Base-by-base conservation (phyloP, 352 stramenopile genomes). In the Phytopythium montanum region DNA sequence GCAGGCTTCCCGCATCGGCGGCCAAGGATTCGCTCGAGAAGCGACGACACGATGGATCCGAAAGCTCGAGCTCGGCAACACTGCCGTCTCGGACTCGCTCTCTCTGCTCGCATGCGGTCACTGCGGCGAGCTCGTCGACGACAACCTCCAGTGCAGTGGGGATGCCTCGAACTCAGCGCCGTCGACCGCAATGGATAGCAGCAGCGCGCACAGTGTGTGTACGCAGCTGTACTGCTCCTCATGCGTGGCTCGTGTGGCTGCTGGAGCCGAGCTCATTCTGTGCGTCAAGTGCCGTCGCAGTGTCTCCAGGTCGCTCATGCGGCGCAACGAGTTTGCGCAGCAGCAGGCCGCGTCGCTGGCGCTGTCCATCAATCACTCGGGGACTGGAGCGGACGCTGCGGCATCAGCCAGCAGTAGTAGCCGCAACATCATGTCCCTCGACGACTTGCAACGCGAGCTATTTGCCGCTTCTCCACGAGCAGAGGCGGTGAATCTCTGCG, bases 151-250 rank as follows among this genome's bases (percentile, higher is more conserved):
- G 65, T 94, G 85, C 65, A 72, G 54, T 19, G 61, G 62, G 48
- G 56, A 61, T 49, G 19, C 25, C 14, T 14, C 6, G 23, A 52
- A 14, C 42, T 2, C 42, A 3, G 26, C 26, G 45, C 9, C 25
- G 5, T 16, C 45, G 19, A 9, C 45, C 5, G 26, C 31, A 39
- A 49, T 54, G 8, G 41, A n/a, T 33, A 50, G 19, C 25, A 44
- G 48, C 48, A 71, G 54, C 9, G 45, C 67, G 14, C 64, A 66
- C 23, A 63, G 53, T n/a, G 44, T 49, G 10, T 94, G 85, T 45
- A 66, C 70, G 21, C 85, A 94, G 48, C 66, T 94, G 16, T 94
- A 91, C 65, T 94, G 85, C 61, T 62, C 65, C 8, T 71, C 66
- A 19, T 94, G 85, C 54, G 55, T 92, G 2, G 39, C 75, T 29